A percentile compares a stretch with the other conserved stretches of the same genome.
Conservation (phyloP, 257 asterid species). For the Petunia secreta region DNA sequence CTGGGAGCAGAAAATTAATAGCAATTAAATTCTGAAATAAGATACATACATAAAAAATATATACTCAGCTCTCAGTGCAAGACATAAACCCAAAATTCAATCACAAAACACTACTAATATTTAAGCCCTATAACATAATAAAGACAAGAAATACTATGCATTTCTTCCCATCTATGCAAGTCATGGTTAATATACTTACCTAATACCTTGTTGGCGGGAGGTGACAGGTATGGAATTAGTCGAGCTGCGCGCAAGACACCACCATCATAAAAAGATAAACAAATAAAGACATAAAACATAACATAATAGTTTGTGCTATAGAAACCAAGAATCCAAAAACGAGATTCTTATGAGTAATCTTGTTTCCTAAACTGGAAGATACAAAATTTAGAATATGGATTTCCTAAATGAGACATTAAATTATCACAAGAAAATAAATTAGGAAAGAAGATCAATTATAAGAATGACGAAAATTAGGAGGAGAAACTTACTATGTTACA, state of each 20-base stretch:
- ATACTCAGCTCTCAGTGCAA: background rate
- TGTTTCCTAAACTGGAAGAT: background rate
- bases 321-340: background rate
- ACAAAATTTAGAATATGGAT: background rate
- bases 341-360: background rate
- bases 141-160: background rate
- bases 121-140: no score
- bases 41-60: background rate
- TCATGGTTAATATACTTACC: no score
- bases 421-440: background rate
- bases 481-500: conserved; percentile 21
- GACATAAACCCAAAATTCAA: background rate
- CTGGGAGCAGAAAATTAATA: background rate
- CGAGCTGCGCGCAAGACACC: no score
- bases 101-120: background rate
- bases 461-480: no score
- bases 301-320: background rate
- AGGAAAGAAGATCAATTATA: background rate
- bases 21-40: background rate
- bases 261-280: no score
- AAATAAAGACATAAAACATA: background rate
- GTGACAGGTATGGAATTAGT: no score
- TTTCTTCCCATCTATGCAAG: no score
- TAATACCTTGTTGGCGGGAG: no score
- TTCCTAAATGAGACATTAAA: background rate